Base-by-base conservation (phyloP, 2,329 filamentous ascomycete genomes). In the Xylariaceae sp. region DNA sequence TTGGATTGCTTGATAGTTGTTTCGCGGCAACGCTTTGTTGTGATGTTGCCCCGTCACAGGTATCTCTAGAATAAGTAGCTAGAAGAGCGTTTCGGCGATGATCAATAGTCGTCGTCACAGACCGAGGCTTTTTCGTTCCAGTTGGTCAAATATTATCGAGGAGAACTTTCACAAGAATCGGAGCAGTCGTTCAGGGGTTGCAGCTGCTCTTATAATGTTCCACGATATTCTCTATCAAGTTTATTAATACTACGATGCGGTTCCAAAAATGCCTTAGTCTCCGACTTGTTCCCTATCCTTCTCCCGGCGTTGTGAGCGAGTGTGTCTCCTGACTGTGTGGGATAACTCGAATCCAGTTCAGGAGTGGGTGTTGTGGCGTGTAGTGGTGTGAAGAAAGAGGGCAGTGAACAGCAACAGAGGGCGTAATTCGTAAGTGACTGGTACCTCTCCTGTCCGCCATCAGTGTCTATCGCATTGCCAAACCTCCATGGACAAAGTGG, bases 261-360 rank as follows among this genome's bases (percentile, higher is more conserved):
- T 54, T 57, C 58, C 51, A 59, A 50, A 62, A 60, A 60, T 58
- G 42, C 50, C 50, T 50, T 50, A 53, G 53, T 47, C 47, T 55
- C 47, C 28, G 38, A 45, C 45, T 41, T 45, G 48, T 44, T 42
- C 60, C 54, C 54, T 50, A 57, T 55, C 55, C 53, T 55, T 48
- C 53, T 49, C 53, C 51, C 45, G 45, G 52, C 51, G 51, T 54
- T 52, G 42, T 60, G 51, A 56, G 57, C 39, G 42, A 36, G 50
- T 61, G 63, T 56, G 64, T 67, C 66, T 67, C 56, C 63, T 68
- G 66, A 68, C 66, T 63, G 49, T 49, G 49, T 28, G 7, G 13
- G 53, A 53, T 55, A 60, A 51, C 59, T 58, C 58, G 56, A 57
- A 55, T 36, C 48, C 47, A 50, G 51, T 46, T 56, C 57, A 54